These are phyloP conservation scores for Epichloe sibirici DNA, from an alignment of 2,329 filamentous ascomycete genomes.

Conservation along the genomic window DNA sequence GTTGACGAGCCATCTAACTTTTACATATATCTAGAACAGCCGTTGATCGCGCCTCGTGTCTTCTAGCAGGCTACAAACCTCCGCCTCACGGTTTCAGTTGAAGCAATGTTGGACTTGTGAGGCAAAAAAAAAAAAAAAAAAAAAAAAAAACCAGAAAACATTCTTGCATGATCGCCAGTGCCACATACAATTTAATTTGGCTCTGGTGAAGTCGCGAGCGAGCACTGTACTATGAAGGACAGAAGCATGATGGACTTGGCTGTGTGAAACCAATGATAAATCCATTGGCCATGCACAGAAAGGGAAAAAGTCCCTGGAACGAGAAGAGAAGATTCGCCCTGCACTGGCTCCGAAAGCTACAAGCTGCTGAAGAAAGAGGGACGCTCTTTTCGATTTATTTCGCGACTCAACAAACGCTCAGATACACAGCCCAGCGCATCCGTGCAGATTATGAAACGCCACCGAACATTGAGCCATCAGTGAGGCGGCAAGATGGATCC, in stretches of 20 bases:
- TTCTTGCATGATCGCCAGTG: no score
- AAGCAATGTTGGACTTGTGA: neutral
- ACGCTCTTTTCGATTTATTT: neutral
- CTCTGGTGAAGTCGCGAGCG: no score
- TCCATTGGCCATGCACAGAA: neutral
- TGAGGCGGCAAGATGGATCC: neutral
- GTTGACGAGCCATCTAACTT: neutral
- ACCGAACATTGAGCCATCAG: neutral
- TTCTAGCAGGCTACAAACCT: no score
- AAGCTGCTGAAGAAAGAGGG: neutral
- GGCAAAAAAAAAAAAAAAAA: no score
- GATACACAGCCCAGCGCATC: neutral
- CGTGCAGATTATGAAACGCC: conserved; percentile 1
- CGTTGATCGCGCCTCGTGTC: neutral
- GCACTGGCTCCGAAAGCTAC: neutral
- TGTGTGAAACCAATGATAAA: neutral
- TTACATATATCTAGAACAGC: neutral
- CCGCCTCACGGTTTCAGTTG: neutral
- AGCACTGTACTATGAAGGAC: no score
- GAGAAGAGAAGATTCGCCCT: neutral
- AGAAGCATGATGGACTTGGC: no score
- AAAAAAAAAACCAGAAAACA: no score
- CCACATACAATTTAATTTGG: no score
- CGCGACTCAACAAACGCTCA: neutral
- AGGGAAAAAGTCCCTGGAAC: neutral